Conservation (phyloP, 768 basidiomycete species). For the Candolleomyces eurysporus region DNA sequence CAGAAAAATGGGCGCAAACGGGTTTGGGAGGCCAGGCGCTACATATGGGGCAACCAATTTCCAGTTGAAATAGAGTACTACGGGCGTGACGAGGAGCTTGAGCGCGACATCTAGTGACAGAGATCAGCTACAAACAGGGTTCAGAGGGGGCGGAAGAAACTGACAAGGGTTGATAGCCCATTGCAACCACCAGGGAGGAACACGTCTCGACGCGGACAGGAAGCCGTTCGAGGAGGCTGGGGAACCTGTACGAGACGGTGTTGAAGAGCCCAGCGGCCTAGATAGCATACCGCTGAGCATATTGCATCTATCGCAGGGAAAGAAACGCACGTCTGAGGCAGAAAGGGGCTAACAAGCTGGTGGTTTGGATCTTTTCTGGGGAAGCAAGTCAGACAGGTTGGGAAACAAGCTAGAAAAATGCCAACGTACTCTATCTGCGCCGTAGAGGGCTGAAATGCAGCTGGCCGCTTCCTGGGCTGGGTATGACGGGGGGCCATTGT, state of each 20-base stretch:
- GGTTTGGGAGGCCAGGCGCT: conserved; percentile 56
- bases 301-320: neutral
- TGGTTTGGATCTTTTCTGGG: conserved; percentile 52
- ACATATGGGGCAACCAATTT: conserved; percentile 46
- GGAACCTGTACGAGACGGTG: conserved; percentile 35
- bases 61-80: conserved; percentile 68
- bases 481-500: too few species aligned
- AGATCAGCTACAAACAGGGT: neutral
- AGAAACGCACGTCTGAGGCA: conserved; percentile 57
- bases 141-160: conserved; percentile 18
- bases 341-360: conserved; percentile 60
- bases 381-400: too few species aligned
- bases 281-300: conserved; percentile 12
- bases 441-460: too few species aligned
- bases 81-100: conserved; percentile 59
- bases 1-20: conserved; percentile 69
- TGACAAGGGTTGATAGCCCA: conserved; percentile 79
- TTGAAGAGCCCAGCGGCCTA: conserved; percentile 39
- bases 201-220: conserved; percentile 16
- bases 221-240: conserved; percentile 20
- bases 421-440: too few species aligned
- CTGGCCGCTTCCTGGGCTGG: too few species aligned
- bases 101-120: conserved; percentile 53
- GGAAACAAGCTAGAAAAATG: too few species aligned
- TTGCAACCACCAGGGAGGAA: conserved; percentile 38